Base-by-base conservation (phyloP, 495 filamentous ascomycete species). In the Margaritispora aquatica region DNA sequence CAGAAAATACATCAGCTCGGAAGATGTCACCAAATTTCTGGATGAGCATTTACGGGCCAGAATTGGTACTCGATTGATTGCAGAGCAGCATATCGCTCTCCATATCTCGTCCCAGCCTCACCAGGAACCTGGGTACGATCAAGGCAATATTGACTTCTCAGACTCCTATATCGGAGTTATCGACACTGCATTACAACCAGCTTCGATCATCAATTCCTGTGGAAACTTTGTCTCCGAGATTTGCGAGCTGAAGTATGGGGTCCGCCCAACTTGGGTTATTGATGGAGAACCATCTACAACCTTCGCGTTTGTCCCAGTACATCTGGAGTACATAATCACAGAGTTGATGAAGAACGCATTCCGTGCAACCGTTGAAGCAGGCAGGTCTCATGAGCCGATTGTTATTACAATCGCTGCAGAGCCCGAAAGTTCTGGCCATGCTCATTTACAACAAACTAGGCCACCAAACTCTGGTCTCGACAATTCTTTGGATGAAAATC, bases 291-390 rank as follows among this genome's bases (percentile, higher is more conserved):
- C 88, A 0, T 84, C 88, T 44, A 88, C 91, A 13, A 81, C 81
- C 0, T 93, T 97, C 65, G 91, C 94, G 15, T 92, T 95, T 63
- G 85, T 98, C 4, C 93, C 94, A 5, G 92, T 95, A 58, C 94
- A 98, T 70, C 77, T 97, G 17, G 94, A 97, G 70, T 98, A 98
- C 70, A 96, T 98, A 62, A 79, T 96, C 58, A 97, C 93, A 0
- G 94, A 98, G 73, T 81, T 98, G 7, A 75, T 98, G 50, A 98
- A 98, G 71, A 98, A 98, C 70, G 89, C 92, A 2, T 98, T 98
- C 75, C 81, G 94, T 24, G 94, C 94, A 1, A 92, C 88, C 0
- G 84, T 97, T 21, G 94, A 98, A 69, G 85, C 80, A 24, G 84
- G 86, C 22, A 85, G 81, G 65, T 89, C 86, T 70, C 82, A 77